These are phyloP conservation scores for Yarrowia sp. DNA, from an alignment of 805 yeast genomes.

Conservation along the genomic window DNA sequence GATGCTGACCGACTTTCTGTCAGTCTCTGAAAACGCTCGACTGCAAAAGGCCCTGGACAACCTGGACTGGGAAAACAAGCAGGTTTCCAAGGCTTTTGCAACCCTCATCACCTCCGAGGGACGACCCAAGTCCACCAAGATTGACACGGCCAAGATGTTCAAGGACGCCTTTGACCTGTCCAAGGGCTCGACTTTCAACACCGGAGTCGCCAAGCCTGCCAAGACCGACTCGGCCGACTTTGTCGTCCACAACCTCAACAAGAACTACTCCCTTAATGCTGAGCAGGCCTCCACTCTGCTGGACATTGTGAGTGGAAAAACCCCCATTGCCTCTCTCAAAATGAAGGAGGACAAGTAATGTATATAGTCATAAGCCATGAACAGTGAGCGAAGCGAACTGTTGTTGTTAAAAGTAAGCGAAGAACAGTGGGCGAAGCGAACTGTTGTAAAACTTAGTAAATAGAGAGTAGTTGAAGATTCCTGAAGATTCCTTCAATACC, in stretches of 20 bases:
- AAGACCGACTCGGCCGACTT: neutral
- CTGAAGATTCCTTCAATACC: too few relatives aligned
- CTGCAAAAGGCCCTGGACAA: conserved; percentile 4
- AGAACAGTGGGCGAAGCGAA: too few relatives aligned
- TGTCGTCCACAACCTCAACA: conserved; percentile 2
- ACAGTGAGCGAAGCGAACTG: too few relatives aligned
- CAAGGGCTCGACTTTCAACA: conserved; percentile 7
- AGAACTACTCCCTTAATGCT: conserved; percentile 11
- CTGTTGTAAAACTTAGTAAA: too few relatives aligned
- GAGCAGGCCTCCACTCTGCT: conserved; percentile 12
- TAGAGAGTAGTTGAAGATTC: neutral
- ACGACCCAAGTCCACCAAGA: conserved; percentile 1
- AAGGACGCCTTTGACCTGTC: neutral
- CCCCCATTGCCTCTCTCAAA: conserved; percentile 27
- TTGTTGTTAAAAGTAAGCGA: too few relatives aligned
- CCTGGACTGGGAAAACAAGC: neutral
- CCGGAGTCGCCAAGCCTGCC: conserved; percentile 15
- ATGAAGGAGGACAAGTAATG: conserved; percentile 24
- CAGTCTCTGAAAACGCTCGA: neutral
- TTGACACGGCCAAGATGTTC: neutral
- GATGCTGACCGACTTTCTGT: neutral
- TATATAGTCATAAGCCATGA: too few relatives aligned
- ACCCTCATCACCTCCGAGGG: conserved; percentile 19
- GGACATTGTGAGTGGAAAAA: conserved; percentile 29
- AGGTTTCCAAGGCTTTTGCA: conserved; percentile 5